These are phyloP conservation scores for Kwoniella heveanensis DNA, from an alignment of 768 basidiomycete genomes.

Conservation along the genomic window DNA sequence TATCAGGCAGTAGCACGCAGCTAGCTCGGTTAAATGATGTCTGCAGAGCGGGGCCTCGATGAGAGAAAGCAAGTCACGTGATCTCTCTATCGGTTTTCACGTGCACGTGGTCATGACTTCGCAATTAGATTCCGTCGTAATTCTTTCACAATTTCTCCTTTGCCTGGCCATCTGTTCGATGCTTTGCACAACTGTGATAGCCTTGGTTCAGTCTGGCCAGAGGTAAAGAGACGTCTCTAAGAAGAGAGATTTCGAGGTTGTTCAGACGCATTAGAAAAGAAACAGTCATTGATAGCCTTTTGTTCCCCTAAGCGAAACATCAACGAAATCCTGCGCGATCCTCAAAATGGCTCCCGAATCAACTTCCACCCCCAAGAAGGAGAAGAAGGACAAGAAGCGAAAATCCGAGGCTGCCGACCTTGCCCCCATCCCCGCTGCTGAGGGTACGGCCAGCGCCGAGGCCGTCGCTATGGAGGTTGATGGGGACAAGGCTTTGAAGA, in stretches of 20 bases:
- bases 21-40: too few species aligned
- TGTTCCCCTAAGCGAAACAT: too few species aligned
- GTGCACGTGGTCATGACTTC: constrained; percentile 3
- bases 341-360: constrained; percentile 22
- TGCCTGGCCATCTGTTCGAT: too few species aligned
- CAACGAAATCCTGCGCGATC: background rate
- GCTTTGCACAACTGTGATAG: too few species aligned
- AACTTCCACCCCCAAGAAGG: constrained; percentile 49
- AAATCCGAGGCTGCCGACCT: constrained; percentile 53
- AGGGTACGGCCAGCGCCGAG: constrained; percentile 50
- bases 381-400: constrained; percentile 53
- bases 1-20: background rate
- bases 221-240: too few species aligned
- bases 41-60: background rate
- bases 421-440: constrained; percentile 39
- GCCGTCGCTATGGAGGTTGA: constrained; percentile 52
- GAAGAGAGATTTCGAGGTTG: background rate
- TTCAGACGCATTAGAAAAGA: too few species aligned
- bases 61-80: background rate
- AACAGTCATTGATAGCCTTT: too few species aligned
- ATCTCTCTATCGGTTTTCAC: background rate
- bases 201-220: too few species aligned
- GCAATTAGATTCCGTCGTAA: background rate
- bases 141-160: constrained; percentile 13
- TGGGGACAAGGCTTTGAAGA: constrained; percentile 53